Evolutionary conservation across 208 protist species (phyloP), one percentile per base, ranked within the genome.

Genomic region (Trypanosoma conorhini): DNA sequence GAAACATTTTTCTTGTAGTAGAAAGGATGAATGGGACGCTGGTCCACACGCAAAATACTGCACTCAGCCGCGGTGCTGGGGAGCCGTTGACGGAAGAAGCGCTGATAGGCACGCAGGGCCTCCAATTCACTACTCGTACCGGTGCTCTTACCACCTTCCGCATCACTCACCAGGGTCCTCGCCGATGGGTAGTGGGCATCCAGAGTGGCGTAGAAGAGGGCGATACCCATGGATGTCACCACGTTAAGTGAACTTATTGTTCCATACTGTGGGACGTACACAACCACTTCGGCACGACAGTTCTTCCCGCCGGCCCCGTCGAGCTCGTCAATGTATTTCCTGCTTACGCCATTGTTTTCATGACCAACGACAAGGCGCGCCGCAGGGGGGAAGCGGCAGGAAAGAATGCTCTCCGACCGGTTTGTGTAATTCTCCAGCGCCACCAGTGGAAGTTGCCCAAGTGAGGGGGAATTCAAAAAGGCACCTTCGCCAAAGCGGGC

Each of bases 241-340:
- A 94, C 89, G 64, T 97, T 97, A 40, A 97, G 78, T 4, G 92
- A 97, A 70, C 88, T 95, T 44, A 92, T 97, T 15, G 89, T 95
- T 69, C 92, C 92, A 70, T 92, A 94, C 74, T 97, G 92, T 19
- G 92, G 92, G 33, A 97, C 67, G 67, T 94, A 97, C 13, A 96
- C 38, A 30, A 97, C 88, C 10, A 19, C 19, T 15, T 82, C 62
- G 10, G 64, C 60, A 38, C 35, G 24, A 59, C 40, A 55, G 58
- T 52, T 15, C 48, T 63, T 22, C 31, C 26, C 24, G 10, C 13
- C 58, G 13, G 22, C 40, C 5, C 57, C 35, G 21, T 35, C 35
- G 26, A 66, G 1, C 15, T 62, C 19, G 15, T 80, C 59, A 33
- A 95, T 24, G 21, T 84, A 85, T 22, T 80, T 76, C 0, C 54